phyloP scores from a whole-genome alignment of 2,329 filamentous ascomycete genomes.

The Pestalotiopsis sp. region DNA sequence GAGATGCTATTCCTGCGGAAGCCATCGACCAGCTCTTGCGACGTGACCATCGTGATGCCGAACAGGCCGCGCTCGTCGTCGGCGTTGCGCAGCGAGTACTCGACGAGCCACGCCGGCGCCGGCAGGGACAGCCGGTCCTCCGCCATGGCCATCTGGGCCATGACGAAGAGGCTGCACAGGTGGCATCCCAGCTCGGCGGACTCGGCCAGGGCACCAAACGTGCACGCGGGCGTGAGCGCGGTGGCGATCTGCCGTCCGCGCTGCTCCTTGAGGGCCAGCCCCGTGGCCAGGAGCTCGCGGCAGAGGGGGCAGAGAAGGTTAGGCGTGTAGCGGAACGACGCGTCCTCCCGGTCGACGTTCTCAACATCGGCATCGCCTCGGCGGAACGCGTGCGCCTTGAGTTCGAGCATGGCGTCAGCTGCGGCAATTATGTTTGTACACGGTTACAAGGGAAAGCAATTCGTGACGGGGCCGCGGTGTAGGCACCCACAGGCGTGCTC shows the following conservation, averaged over 20 bases:
- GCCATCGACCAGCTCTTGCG: too few species aligned
- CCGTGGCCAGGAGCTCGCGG: conserved; percentile 5
- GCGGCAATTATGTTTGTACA: too few species aligned
- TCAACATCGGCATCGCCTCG: neutral
- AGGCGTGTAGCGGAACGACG: conserved; percentile 9
- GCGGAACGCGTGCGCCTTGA: neutral
- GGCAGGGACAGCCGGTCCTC: neutral
- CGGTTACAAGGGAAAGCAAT: too few species aligned
- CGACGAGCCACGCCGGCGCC: neutral
- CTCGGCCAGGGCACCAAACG: neutral
- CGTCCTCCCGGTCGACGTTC: neutral
- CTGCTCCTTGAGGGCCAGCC: neutral
- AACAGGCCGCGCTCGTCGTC: too few species aligned
- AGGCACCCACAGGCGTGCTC: too few species aligned
- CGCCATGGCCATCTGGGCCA: neutral
- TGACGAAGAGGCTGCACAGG: conserved; percentile 2
- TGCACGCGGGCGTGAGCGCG: neutral
- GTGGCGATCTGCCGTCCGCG: neutral
- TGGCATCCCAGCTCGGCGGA: conserved; percentile 11
- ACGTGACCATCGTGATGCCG: too few species aligned
- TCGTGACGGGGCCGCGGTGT: too few species aligned
- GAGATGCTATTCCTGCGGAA: neutral
- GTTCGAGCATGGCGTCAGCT: neutral
- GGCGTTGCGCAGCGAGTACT: neutral
- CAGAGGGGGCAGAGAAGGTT: conserved; percentile 12